Conservation (phyloP, 352 stramenopile species). For the Globisporangium perplexum region DNA sequence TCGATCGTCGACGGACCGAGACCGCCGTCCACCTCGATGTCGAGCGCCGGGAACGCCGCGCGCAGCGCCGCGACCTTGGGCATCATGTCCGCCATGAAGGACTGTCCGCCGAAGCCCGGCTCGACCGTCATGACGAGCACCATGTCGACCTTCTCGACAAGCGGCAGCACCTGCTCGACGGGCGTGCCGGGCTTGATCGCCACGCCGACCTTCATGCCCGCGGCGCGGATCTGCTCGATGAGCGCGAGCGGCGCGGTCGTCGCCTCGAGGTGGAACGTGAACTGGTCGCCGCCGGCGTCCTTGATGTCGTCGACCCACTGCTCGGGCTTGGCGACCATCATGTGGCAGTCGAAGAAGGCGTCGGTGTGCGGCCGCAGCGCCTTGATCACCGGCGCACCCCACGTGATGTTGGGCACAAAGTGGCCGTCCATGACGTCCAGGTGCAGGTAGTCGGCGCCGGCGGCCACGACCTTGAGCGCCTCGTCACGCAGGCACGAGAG, state of each 20-base stretch:
- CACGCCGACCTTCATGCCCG: constrained; percentile 94
- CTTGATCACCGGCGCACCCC: constrained; percentile 95
- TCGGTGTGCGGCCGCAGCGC: constrained; percentile 82
- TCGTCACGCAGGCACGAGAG: constrained; percentile 92
- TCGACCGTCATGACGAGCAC: constrained; percentile 98
- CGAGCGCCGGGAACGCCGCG: constrained; percentile 88
- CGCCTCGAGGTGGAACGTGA: constrained; percentile 96
- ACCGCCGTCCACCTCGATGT: constrained; percentile 98
- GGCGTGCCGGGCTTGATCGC: constrained; percentile 94
- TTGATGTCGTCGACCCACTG: constrained; percentile 96
- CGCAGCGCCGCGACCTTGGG: constrained; percentile 89
- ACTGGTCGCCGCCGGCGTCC: constrained; percentile 91
- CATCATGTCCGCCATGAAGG: constrained; percentile 97
- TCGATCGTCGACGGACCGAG: constrained; percentile 93
- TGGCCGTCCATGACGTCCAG: constrained; percentile 98
- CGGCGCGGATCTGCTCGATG: constrained; percentile 80
- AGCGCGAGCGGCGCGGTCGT: constrained; percentile 62
- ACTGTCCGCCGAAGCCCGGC: constrained; percentile 96
- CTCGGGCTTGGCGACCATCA: constrained; percentile 96
- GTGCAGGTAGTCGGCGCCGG: constrained; percentile 94
- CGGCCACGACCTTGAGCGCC: constrained; percentile 82
- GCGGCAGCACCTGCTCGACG: constrained; percentile 81
- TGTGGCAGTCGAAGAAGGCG: constrained; percentile 96
- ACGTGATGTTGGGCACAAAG: constrained; percentile 97
- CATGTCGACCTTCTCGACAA: constrained; percentile 90